Conservation (phyloP, 2,329 filamentous ascomycete species). For the Diaporthe aspalathi region DNA sequence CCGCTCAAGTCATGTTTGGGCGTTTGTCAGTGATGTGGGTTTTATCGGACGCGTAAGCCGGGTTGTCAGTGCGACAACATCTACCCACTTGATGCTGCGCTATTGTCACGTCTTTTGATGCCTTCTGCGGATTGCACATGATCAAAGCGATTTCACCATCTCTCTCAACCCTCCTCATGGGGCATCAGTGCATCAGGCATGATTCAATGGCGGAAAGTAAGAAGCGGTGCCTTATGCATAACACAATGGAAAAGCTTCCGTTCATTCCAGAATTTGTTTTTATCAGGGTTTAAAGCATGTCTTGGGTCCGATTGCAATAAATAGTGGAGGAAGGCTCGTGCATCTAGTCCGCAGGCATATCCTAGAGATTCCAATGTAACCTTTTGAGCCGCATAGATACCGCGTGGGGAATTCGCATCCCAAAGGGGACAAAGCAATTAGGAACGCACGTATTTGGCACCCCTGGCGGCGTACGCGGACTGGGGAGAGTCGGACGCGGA, state of each 20-base stretch:
- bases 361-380: constrained; percentile 9
- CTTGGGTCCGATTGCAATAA: neutral
- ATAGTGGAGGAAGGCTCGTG: constrained; percentile 11
- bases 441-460: constrained; percentile 1
- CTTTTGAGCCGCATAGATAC: constrained; percentile 30
- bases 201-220: neutral
- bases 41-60: constrained; percentile 18
- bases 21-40: neutral
- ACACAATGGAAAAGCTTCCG: neutral
- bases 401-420: constrained; percentile 14
- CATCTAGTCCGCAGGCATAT: constrained; percentile 6
- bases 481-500: constrained; percentile 1
- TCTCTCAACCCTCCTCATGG: neutral
- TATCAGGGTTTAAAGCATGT: neutral
- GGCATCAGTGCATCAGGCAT: neutral
- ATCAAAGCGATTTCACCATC: neutral
- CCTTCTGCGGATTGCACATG: neutral
- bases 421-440: constrained; percentile 15
- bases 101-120: constrained; percentile 7
- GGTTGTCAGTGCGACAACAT: constrained; percentile 5
- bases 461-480: constrained; percentile 16
- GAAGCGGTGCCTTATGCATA: neutral
- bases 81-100: constrained; percentile 19
- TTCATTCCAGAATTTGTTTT: neutral
- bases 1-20: constrained; percentile 10